These are phyloP conservation scores for Magnolia changhungtana DNA, from an alignment of 164 flowering plant species.

Conservation along the genomic window DNA sequence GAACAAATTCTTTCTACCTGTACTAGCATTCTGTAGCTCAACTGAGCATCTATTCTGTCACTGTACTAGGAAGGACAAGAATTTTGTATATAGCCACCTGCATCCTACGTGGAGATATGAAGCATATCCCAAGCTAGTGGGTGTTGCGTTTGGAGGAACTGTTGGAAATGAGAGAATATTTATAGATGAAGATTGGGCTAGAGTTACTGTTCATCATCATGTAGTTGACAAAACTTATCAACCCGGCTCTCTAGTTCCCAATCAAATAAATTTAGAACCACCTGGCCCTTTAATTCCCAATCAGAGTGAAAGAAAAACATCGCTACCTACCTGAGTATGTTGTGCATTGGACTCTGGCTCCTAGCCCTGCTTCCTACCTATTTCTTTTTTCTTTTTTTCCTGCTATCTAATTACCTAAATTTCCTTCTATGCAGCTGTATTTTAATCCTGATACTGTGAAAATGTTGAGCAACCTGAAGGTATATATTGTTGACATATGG, in stretches of 20 bases:
- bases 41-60: not conserved
- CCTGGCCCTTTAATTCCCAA: too few relatives aligned
- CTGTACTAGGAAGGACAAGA: constrained; percentile 78
- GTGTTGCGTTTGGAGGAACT: constrained; percentile 85
- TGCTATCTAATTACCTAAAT: too few relatives aligned
- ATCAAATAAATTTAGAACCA: too few relatives aligned
- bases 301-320: not conserved
- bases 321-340: too few relatives aligned
- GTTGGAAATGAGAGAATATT: constrained; percentile 79
- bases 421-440: too few relatives aligned
- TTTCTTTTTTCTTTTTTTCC: too few relatives aligned
- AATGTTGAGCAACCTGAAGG: too few relatives aligned
- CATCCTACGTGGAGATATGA: constrained; percentile 69
- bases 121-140: constrained; percentile 78
- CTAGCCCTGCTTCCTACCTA: too few relatives aligned
- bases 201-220: constrained; percentile 77
- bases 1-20: not conserved
- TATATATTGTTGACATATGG: too few relatives aligned
- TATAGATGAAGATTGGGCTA: constrained; percentile 84
- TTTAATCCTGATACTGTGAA: too few relatives aligned
- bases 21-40: not conserved
- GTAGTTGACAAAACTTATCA: constrained; percentile 25
- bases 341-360: too few relatives aligned
- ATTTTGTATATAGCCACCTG: constrained; percentile 85
- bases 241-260: not conserved